Evolutionary conservation across 495 filamentous ascomycete genomes (phyloP), one percentile per base, ranked within the genome.

Genomic region (Aspergillus steynii): DNA sequence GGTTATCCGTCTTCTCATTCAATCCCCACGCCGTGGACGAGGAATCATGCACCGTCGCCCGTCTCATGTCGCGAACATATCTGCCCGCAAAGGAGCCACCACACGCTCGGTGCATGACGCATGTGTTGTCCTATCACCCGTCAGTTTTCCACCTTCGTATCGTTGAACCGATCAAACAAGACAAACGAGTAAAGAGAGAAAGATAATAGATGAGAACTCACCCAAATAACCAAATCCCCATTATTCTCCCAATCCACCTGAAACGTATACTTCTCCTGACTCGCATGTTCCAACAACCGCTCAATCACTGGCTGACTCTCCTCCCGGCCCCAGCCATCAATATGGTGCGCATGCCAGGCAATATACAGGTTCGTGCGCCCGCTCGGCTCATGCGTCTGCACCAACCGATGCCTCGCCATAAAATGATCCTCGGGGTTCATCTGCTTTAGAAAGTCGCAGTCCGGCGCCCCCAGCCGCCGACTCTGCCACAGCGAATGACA

Each of bases 191-290:
- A 20, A 20, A 20, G 20, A 20, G 20, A 20, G 20, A 20, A 20
- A 20, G 20, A 20, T 20, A 20, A 20, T 20, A 20, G 20, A 37
- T 7, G 9, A 42, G 1, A 14, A 1, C 37, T 42, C 37, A 42
- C 85, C 85, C 85, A 88, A 27, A 86, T 77, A 7, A 86, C 68
- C 65, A 86, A 56, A 65, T 86, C 85, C 0, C 82, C 76, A 0
- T 67, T 58, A 10, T 74, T 60, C 49, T 79, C 56, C 83, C 85
- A 87, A 37, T 68, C 64, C 4, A 86, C 76, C 2, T 68, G 74
- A 5, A 82, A 49, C 1, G 73, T 71, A 65, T 83, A 82, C 56
- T 82, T 79, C 0, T 78, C 71, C 73, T 84, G 78, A 7, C 77
- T 81, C 1, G 75, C 74, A 59, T 83, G 82, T 2, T 58, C 58